Conservation (phyloP, 306 rosid species). For the Lablab purpureus region DNA sequence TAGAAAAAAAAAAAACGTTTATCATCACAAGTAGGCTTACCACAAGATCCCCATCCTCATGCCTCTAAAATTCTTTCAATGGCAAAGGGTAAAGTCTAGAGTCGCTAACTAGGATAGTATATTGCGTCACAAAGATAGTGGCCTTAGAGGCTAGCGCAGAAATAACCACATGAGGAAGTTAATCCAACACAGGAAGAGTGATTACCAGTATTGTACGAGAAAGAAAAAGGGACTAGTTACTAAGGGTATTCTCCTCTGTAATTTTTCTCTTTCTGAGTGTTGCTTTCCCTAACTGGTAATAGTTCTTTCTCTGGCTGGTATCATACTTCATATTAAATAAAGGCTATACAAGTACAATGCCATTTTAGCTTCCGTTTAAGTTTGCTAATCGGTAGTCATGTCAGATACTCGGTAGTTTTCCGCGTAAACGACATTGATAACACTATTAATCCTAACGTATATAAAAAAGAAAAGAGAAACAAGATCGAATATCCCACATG, state of each 20-base stretch:
- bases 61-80: constrained; percentile 3
- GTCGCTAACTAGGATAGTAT: neutral
- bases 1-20: too few species aligned
- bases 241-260: neutral
- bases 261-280: neutral
- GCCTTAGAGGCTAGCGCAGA: neutral
- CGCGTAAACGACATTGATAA: constrained; percentile 18
- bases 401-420: constrained; percentile 2
- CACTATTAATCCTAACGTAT: neutral
- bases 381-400: neutral
- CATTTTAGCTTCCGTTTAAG: neutral
- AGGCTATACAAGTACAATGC: neutral
- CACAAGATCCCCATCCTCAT: constrained; percentile 18
- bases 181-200: neutral
- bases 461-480: neutral
- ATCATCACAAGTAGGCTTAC: too few species aligned
- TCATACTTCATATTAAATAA: neutral
- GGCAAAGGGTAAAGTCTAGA: constrained; percentile 7
- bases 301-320: neutral
- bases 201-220: neutral
- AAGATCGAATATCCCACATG: neutral
- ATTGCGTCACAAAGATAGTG: neutral
- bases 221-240: neutral
- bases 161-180: neutral
- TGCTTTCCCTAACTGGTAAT: neutral